A percentile compares a stretch with the other conserved stretches of the same genome.
phyloP scores from a whole-genome alignment of 1,284 basidiomycete genomes.

The Ustilago tritici region DNA sequence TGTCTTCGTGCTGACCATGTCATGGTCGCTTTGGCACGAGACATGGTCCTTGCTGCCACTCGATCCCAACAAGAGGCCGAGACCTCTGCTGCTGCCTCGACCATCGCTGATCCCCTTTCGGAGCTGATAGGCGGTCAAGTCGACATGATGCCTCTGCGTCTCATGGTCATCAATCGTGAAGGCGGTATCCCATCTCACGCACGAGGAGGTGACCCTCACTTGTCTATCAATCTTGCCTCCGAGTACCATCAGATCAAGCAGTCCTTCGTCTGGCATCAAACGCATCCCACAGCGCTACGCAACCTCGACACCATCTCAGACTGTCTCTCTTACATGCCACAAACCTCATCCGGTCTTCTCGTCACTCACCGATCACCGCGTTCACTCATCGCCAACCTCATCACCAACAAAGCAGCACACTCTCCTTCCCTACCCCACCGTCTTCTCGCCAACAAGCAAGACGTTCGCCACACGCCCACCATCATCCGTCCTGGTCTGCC shows the following conservation, averaged over 20 bases:
- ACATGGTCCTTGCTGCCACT: constrained; percentile 76
- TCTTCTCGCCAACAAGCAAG: constrained; percentile 84
- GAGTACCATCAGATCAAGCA: constrained; percentile 88
- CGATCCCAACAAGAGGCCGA: constrained; percentile 9
- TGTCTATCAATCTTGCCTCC: constrained; percentile 91
- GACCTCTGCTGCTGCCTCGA: not conserved
- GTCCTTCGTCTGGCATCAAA: constrained; percentile 86
- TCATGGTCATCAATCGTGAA: constrained; percentile 97
- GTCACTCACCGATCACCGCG: constrained; percentile 97
- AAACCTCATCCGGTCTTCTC: constrained; percentile 90
- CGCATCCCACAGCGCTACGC: constrained; percentile 86
- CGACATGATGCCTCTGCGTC: constrained; percentile 76
- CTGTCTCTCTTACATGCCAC: constrained; percentile 93
- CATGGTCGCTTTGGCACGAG: constrained; percentile 85
- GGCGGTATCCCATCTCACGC: constrained; percentile 98
- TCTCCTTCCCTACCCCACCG: constrained; percentile 94
- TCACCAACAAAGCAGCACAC: constrained; percentile 97
- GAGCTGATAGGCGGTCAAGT: constrained; percentile 55
- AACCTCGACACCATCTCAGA: constrained; percentile 88
- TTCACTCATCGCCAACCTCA: constrained; percentile 93
- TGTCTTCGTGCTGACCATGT: constrained; percentile 91
- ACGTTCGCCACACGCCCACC: constrained; percentile 91
- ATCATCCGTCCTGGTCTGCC: constrained; percentile 88
- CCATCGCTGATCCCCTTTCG: constrained; percentile 22
- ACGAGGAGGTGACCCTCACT: constrained; percentile 90